Conservation (phyloP, 2,329 filamentous ascomycete genomes). For the Epichloe baconii region DNA sequence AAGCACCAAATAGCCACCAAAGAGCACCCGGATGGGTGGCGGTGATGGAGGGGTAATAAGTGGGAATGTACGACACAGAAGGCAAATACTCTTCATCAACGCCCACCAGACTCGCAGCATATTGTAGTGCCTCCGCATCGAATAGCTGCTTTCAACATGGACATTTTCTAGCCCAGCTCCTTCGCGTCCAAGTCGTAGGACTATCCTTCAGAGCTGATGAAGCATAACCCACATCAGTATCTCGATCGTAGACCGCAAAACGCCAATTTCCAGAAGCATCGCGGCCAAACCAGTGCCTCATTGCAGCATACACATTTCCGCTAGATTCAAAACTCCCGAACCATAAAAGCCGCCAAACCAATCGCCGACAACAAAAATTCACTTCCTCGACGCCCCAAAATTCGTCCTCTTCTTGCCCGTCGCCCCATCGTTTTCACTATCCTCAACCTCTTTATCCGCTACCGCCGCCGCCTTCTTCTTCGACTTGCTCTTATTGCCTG, state of each 20-base stretch:
- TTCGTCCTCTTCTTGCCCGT: constrained; percentile 42
- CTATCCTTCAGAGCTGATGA: not conserved
- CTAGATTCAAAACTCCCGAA: not conserved
- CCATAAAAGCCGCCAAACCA: not conserved
- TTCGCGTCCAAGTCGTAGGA: too few species aligned
- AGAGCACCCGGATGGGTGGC: too few species aligned
- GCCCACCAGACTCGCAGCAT: too few species aligned
- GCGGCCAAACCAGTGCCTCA: too few species aligned
- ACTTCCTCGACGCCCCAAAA: constrained; percentile 43
- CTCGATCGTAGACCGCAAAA: not conserved
- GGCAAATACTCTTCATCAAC: too few species aligned
- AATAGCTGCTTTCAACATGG: too few species aligned
- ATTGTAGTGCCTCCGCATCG: too few species aligned
- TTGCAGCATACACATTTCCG: not conserved
- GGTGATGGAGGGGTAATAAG: too few species aligned
- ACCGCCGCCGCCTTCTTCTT: constrained; percentile 29
- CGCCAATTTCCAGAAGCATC: not conserved
- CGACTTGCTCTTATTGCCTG: constrained; percentile 36
- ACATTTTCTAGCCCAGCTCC: too few species aligned
- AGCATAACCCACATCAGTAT: not conserved
- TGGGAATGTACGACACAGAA: too few species aligned
- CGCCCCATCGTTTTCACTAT: constrained; percentile 47
- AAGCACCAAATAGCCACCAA: too few species aligned
- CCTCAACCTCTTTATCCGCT: constrained; percentile 27
- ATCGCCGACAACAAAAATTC: not conserved